Base-by-base conservation (phyloP, 2,329 filamentous ascomycete genomes). In the Fusarium ambrosium region DNA sequence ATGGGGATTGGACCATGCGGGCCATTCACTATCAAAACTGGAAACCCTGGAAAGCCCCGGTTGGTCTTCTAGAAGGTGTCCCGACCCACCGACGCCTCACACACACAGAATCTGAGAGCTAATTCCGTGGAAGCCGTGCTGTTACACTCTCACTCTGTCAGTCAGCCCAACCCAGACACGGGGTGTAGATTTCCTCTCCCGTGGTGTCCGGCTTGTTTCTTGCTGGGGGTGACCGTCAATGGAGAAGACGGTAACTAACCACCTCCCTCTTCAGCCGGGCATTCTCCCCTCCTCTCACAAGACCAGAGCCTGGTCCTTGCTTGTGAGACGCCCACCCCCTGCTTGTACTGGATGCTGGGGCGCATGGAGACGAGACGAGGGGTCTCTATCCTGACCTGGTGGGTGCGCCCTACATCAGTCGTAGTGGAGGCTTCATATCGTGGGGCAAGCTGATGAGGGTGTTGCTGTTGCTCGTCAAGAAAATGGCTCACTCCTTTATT, bases 401-500 rank as follows among this genome's bases (percentile, higher is more conserved):
- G 66, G 58, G 67, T 71, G 64, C 68, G 70, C 66, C 67, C 64
- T 70, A 34, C 29, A 45, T 27, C 45, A 51, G 45, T 24, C 14
- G 45, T 27, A 51, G 51, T 56, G 74, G 41, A 71, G 62, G 61
- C 68, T 79, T 75, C 70, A 77, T 66, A 79, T 79, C 77, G 75
- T 79, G 77, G 77, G 77, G 76, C 76, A 62, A 70, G 74, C 76
- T 76, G 77, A 76, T 70, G 72, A 76, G 73, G 72, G 70, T 64
- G 74, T 59, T 71, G 60, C 61, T 55, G 55, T 66, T 59, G 69
- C 53, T 58, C n/a, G 32, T 22, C 59, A 68, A 75, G 75, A 79
- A 79, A 79, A 79, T 79, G 77, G 76, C 77, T 79, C 77, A 79
- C 73, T 78, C 70, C 59, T 73, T 51, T 51, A 51, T 73, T 78